Evolutionary conservation across 2,329 filamentous ascomycete genomes (phyloP).

Genomic region (Fusarium abutilonis): DNA sequence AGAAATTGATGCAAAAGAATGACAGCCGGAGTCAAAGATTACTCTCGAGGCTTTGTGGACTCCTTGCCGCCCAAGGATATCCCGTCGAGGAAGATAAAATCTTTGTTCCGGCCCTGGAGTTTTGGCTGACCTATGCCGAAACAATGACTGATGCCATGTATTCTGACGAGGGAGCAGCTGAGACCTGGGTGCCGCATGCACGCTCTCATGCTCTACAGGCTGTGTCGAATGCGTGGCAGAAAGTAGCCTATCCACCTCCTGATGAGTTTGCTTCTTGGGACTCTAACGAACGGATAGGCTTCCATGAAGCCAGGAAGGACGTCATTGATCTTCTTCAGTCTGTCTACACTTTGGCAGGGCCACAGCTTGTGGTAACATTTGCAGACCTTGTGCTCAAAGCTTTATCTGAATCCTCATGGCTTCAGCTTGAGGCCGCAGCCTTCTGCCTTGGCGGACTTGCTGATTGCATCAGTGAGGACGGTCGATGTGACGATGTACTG

Average conservation of each 20-base stretch:
- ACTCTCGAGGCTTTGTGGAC: slow-evolving; percentile 68
- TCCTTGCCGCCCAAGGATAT: slow-evolving; percentile 72
- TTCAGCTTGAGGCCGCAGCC: slow-evolving; percentile 67
- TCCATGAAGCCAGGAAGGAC: slow-evolving; percentile 79
- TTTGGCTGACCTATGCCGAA: slow-evolving; percentile 83
- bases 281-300: slow-evolving; percentile 71
- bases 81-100: slow-evolving; percentile 78
- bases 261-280: slow-evolving; percentile 73
- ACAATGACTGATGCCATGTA: slow-evolving; percentile 68
- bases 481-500: slow-evolving; percentile 67
- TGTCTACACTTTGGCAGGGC: slow-evolving; percentile 70
- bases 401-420: slow-evolving; percentile 61
- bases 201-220: slow-evolving; percentile 69
- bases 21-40: slow-evolving; percentile 63
- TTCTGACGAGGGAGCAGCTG: slow-evolving; percentile 57
- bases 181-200: slow-evolving; percentile 67
- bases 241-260: slow-evolving; percentile 72
- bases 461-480: slow-evolving; percentile 69
- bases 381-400: slow-evolving; percentile 63
- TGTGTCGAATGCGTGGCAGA: slow-evolving; percentile 73
- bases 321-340: slow-evolving; percentile 81
- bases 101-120: slow-evolving; percentile 78
- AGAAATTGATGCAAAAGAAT: slow-evolving; percentile 64
- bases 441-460: slow-evolving; percentile 74
- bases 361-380: slow-evolving; percentile 66